Conservation (phyloP, 352 stramenopile species). For the Halophytophthora polymorphica region DNA sequence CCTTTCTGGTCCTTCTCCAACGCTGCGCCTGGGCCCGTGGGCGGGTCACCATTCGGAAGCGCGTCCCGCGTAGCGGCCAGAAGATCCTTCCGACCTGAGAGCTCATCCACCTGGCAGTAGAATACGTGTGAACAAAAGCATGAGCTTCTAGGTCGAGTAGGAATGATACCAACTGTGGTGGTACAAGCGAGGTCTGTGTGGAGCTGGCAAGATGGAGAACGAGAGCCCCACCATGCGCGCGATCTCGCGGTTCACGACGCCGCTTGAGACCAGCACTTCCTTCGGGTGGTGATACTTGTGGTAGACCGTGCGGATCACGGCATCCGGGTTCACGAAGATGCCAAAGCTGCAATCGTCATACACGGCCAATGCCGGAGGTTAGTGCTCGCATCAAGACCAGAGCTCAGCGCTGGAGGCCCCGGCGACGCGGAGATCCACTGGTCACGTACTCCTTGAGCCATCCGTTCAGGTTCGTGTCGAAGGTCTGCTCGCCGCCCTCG, state of each 20-base stretch:
- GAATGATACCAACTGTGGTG: not conserved
- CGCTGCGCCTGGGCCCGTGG: slow-evolving; percentile 32
- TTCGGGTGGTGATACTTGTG: slow-evolving; percentile 98
- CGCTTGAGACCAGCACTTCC: slow-evolving; percentile 93
- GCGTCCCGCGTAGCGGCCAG: slow-evolving; percentile 22
- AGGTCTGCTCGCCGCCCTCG: slow-evolving; percentile 88
- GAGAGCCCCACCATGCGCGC: slow-evolving; percentile 49
- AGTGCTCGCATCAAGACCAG: no score
- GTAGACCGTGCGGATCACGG: slow-evolving; percentile 91
- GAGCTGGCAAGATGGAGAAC: not conserved
- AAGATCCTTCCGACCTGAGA: slow-evolving; percentile 68
- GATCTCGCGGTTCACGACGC: slow-evolving; percentile 93
- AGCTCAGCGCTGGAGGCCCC: no score
- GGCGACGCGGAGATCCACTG: no score
- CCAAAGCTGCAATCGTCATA: slow-evolving; percentile 73
- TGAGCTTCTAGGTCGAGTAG: not conserved
- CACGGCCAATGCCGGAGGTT: not conserved
- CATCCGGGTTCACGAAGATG: slow-evolving; percentile 87
- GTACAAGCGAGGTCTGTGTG: not conserved
- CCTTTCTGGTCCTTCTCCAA: slow-evolving; percentile 84
- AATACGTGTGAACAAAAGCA: not conserved
- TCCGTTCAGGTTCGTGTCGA: slow-evolving; percentile 94
- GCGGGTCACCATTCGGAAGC: slow-evolving; percentile 6
- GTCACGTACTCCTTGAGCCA: slow-evolving; percentile 88
- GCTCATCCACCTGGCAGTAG: slow-evolving; percentile 39